phyloP scores from a whole-genome alignment of 2,329 filamentous ascomycete species.

The Neonectria hederae region DNA sequence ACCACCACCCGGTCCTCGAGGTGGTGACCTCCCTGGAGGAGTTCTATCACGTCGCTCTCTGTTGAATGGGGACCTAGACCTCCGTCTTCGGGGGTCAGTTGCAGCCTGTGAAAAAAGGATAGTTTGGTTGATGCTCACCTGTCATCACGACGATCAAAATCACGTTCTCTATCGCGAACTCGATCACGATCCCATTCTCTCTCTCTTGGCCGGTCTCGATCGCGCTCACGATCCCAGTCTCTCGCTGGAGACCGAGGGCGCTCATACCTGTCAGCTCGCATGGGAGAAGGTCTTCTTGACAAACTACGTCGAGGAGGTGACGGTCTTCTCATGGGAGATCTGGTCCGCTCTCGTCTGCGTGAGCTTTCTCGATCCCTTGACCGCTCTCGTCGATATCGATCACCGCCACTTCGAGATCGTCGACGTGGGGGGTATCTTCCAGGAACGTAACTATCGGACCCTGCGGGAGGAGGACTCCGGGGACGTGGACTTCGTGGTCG shows the following conservation, averaged over 20 bases:
- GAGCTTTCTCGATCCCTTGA: conserved; percentile 53
- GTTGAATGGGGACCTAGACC: conserved; percentile 64
- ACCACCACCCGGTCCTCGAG: conserved; percentile 44
- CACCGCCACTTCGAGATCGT: conserved; percentile 53
- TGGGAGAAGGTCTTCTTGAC: conserved; percentile 49
- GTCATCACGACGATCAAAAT: conserved; percentile 55
- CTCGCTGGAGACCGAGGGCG: conserved; percentile 51
- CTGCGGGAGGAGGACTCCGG: conserved; percentile 49
- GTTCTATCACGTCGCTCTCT: conserved; percentile 55
- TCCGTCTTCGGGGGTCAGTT: conserved; percentile 52
- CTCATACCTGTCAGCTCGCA: conserved; percentile 50
- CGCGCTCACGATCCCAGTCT: conserved; percentile 49
- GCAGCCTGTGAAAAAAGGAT: background rate
- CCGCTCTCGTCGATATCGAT: conserved; percentile 54
- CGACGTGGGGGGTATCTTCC: conserved; percentile 54
- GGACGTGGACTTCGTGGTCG: conserved; percentile 52
- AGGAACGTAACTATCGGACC: conserved; percentile 59
- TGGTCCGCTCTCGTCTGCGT: conserved; percentile 49
- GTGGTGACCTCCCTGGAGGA: conserved; percentile 43
- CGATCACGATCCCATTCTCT: conserved; percentile 44
- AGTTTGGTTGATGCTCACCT: conserved; percentile 41
- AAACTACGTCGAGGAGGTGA: conserved; percentile 52
- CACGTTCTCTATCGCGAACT: conserved; percentile 46
- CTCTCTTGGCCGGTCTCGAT: conserved; percentile 43
- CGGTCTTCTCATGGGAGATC: conserved; percentile 50